phyloP scores from a whole-genome alignment of 2,329 filamentous ascomycete species.

The Pyrenophora seminiperda region DNA sequence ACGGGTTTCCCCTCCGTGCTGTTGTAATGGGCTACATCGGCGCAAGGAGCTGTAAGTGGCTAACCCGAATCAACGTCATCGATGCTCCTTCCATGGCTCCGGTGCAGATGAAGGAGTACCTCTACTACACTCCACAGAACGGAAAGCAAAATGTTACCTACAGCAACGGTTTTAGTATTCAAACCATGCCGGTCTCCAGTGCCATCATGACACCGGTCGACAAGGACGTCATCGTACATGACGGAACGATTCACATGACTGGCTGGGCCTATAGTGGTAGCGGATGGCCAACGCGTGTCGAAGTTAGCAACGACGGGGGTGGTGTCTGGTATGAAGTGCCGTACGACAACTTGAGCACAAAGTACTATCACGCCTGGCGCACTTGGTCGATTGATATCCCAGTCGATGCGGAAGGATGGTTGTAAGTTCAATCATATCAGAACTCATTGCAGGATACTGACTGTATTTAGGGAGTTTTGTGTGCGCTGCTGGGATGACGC shows the following conservation, averaged over 20 bases:
- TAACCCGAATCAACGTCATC: conserved; percentile 67
- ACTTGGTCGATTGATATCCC: conserved; percentile 68
- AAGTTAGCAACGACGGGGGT: conserved; percentile 67
- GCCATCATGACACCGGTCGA: conserved; percentile 69
- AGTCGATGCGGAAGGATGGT: conserved; percentile 57
- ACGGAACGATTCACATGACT: conserved; percentile 61
- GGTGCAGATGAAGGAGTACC: conserved; percentile 68
- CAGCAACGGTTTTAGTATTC: conserved; percentile 68
- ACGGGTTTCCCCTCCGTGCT: conserved; percentile 67
- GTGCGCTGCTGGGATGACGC: conserved; percentile 54
- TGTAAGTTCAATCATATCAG: conserved; percentile 23
- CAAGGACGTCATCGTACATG: conserved; percentile 66
- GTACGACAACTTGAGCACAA: conserved; percentile 63
- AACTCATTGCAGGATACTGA: background rate
- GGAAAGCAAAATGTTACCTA: conserved; percentile 69
- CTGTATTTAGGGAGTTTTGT: conserved; percentile 43
- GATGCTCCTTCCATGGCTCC: conserved; percentile 61
- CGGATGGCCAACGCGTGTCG: conserved; percentile 63
- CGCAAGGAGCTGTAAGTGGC: conserved; percentile 67
- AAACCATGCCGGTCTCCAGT: conserved; percentile 72
- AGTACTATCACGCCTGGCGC: conserved; percentile 68
- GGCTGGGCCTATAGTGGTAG: conserved; percentile 54
- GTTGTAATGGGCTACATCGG: conserved; percentile 72
- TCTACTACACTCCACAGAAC: conserved; percentile 71
- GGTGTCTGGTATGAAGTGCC: conserved; percentile 69